Evolutionary conservation across 73 alveolate species (phyloP).

Genomic region (Stentor roeselii): DNA sequence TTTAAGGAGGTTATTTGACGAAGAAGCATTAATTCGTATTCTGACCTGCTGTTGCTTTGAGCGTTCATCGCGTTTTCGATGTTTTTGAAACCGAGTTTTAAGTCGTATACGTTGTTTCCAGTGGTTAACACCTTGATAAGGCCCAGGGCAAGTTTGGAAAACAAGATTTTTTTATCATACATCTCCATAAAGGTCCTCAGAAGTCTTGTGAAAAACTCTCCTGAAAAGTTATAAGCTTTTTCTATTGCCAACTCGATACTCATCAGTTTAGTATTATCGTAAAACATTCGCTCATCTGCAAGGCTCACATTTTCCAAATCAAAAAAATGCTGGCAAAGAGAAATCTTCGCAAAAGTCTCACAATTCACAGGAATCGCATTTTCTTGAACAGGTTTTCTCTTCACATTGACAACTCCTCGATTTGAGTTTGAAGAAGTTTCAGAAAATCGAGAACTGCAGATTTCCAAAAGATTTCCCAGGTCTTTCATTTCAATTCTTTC

Average conservation of each 20-base stretch:
- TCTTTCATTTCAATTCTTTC: background rate
- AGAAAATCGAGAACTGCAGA: background rate
- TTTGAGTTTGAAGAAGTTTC: background rate
- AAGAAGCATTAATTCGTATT: too few relatives aligned
- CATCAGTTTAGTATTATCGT: background rate
- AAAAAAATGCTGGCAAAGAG: background rate
- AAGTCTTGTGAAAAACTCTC: background rate
- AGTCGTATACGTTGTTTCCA: background rate
- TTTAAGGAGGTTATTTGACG: background rate
- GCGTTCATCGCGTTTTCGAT: background rate
- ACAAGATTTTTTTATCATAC: too few relatives aligned
- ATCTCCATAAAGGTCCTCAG: background rate
- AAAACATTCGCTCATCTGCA: background rate
- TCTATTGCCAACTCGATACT: background rate
- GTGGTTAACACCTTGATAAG: background rate
- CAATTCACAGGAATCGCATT: background rate
- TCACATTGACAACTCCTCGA: background rate
- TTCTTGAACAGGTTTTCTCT: background rate
- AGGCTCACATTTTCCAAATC: background rate
- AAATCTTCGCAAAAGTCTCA: background rate
- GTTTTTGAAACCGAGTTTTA: background rate
- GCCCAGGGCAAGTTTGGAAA: background rate
- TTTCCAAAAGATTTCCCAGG: background rate
- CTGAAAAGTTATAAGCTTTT: background rate
- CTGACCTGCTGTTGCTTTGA: background rate